Evolutionary conservation across 768 basidiomycete genomes (phyloP).

Genomic region (Kwoniella bestiolae): DNA sequence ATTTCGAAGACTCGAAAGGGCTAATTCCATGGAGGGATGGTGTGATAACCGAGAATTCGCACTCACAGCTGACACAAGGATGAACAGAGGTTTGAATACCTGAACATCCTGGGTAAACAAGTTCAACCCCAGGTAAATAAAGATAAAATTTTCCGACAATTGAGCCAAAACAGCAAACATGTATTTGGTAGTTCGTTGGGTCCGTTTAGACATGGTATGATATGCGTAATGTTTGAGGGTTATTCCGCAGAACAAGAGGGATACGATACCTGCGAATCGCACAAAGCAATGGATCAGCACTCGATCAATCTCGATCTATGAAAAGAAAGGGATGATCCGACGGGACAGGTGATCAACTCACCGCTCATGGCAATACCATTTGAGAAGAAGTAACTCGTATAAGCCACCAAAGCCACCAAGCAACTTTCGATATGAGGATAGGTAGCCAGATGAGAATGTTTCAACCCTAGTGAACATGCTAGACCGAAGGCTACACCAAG

Average conservation of each 20-base stretch:
- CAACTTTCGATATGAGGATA: conserved; percentile 94
- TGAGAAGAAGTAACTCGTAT: conserved; percentile 99
- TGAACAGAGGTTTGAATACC: conserved; percentile 95
- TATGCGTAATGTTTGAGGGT: conserved; percentile 99
- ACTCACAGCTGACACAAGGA: conserved; percentile 77
- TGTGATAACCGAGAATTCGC: no score
- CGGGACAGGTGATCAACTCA: conserved; percentile 37
- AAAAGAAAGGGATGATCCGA: not conserved
- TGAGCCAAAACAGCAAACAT: conserved; percentile 93
- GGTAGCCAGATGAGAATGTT: conserved; percentile 82
- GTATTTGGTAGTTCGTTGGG: conserved; percentile 92
- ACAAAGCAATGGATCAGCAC: conserved; percentile 41
- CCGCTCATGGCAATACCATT: conserved; percentile 82
- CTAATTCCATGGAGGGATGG: not conserved
- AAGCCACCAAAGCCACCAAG: conserved; percentile 89
- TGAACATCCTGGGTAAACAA: conserved; percentile 90
- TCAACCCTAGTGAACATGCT: conserved; percentile 85
- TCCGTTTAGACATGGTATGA: conserved; percentile 95
- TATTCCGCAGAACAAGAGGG: conserved; percentile 96
- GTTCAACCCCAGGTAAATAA: conserved; percentile 95
- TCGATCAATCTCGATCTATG: not conserved
- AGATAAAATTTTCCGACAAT: conserved; percentile 98
- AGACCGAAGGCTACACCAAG: conserved; percentile 91
- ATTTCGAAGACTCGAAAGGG: not conserved
- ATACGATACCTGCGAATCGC: conserved; percentile 79